Evolutionary conservation across 2,329 filamentous ascomycete genomes (phyloP), one percentile per base, ranked within the genome.

Genomic region (Pseudocercospora fuligena): DNA sequence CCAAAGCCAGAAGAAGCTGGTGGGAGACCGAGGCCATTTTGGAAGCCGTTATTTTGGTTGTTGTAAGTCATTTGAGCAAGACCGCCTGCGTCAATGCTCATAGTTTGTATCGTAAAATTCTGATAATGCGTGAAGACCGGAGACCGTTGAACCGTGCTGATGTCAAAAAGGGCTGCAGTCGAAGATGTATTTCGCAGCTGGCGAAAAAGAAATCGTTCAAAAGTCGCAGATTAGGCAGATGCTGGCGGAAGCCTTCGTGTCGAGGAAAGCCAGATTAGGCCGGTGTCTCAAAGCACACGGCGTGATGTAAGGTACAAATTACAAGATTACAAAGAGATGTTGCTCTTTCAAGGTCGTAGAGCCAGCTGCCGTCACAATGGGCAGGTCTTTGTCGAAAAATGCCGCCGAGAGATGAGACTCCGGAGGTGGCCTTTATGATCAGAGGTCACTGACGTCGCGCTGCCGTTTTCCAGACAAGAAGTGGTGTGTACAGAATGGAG

Each of bases 51-150:
- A 77, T 46, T 47, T 64, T 68, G 70, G 78, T 70, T 70, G 85
- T 90, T 92, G 86, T 93, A 94, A 84, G 93, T 92, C 94, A 98
- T 98, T 88, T 96, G 93, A 95, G 93, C 91, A 86, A 97, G 92
- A 95, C 93, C 93, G 88, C 94, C 94, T 88, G 94, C 90, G 94
- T 97, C 91, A 90, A 96, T 90, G 81, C 83, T 85, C 83, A 82
- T 76, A 43, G 63, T 66, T 73, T 57, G 66, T 63, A 56, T 72
- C 69, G 69, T 69, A 57, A 66, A 59, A 53, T 66, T 60, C 46
- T 66, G 64, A 54, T 54, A 62, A 60, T 61, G 65, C 61, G 64
- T 70, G 63, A 64, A 68, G 53, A 51, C 60, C 63, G 64, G 66
- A 65, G 63, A 61, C 71, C 72, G 72, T 73, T 49, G 72, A 67